Evolutionary conservation across 371 early-diverging fungal genomes (phyloP).

Genomic region (Zopfochytrium polystomum): DNA sequence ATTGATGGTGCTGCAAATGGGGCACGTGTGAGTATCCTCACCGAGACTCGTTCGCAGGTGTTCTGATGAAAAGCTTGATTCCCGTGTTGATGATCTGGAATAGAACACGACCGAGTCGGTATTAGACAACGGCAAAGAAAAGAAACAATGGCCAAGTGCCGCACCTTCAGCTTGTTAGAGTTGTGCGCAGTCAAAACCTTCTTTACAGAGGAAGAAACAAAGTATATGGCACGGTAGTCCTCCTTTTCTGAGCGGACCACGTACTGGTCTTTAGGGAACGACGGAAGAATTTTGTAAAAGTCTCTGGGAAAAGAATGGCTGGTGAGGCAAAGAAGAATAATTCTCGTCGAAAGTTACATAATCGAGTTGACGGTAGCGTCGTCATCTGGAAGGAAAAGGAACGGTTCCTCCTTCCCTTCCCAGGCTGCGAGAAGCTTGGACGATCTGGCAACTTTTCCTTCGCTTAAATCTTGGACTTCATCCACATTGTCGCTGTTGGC

Average conservation of each 20-base stretch:
- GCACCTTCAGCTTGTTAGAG: constrained; percentile 64
- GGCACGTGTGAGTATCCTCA: too few species aligned
- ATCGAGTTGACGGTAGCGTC: constrained; percentile 58
- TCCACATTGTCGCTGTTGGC: background rate
- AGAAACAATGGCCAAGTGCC: background rate
- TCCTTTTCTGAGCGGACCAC: constrained; percentile 68
- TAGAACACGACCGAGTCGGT: background rate
- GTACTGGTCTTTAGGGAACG: constrained; percentile 77
- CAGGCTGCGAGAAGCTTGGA: too few species aligned
- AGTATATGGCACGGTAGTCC: constrained; percentile 72
- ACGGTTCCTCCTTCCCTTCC: constrained; percentile 40
- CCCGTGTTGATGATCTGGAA: constrained; percentile 81
- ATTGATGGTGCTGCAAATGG: too few species aligned
- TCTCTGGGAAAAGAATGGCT: constrained; percentile 5
- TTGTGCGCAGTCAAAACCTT: constrained; percentile 64
- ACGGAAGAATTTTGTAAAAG: constrained; percentile 67
- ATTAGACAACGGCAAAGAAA: background rate
- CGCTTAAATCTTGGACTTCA: constrained; percentile 7
- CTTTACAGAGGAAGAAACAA: constrained; percentile 75
- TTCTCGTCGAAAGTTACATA: constrained; percentile 12
- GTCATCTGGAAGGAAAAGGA: constrained; percentile 48
- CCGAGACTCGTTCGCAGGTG: too few species aligned
- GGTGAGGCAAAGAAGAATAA: background rate
- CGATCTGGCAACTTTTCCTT: too few species aligned
- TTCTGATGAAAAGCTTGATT: constrained; percentile 76